phyloP scores from a whole-genome alignment of 192 early-diverging fungal genomes.

The Linnemannia schmuckeri region DNA sequence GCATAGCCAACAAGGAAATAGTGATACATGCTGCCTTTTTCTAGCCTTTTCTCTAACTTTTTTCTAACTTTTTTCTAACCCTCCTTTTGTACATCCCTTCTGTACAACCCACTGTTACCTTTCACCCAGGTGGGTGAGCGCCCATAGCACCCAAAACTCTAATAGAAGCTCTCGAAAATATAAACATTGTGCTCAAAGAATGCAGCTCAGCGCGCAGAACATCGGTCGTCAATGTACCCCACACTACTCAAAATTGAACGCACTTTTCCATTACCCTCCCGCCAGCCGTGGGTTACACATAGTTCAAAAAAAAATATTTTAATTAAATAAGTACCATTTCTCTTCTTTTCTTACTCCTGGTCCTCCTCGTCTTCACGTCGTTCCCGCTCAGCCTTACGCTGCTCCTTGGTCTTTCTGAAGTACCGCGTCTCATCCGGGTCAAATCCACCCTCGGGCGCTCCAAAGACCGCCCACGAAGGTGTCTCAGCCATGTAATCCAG shows the following conservation, averaged over 20 bases:
- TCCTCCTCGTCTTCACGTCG: slow-evolving; percentile 31
- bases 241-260: too few species aligned
- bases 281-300: background rate
- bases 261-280: too few species aligned
- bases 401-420: slow-evolving; percentile 68
- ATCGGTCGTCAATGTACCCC: too few species aligned
- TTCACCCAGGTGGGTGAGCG: background rate
- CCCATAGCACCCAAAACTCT: background rate
- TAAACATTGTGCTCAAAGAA: background rate
- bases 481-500: slow-evolving; percentile 79
- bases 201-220: background rate
- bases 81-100: too few species aligned
- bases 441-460: slow-evolving; percentile 74
- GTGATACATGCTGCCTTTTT: too few species aligned
- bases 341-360: background rate
- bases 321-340: background rate
- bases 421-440: slow-evolving; percentile 77
- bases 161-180: background rate
- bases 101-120: too few species aligned
- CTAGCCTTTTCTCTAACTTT: too few species aligned
- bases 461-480: slow-evolving; percentile 78
- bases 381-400: slow-evolving; percentile 47
- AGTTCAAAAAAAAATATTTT: background rate
- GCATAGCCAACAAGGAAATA: too few species aligned
- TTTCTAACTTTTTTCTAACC: too few species aligned